Base-by-base conservation (phyloP, 768 basidiomycete genomes). In the Crucibulum laeve region DNA sequence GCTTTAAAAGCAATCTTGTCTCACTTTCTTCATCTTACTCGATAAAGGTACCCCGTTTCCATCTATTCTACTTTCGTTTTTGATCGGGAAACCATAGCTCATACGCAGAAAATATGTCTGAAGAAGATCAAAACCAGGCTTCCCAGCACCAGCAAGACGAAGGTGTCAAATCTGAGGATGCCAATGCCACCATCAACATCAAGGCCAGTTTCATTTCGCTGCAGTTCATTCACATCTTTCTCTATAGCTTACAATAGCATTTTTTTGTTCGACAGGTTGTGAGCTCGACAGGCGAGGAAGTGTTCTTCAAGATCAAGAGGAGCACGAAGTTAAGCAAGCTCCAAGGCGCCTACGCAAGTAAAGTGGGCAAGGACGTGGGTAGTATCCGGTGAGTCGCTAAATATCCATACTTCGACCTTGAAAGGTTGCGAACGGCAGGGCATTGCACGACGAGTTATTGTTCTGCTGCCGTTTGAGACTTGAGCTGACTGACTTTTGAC, bases 251-350 rank as follows among this genome's bases (percentile, higher is more conserved):
- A 21, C 33, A 37, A 38, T 46, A 39, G 42, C 43, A 21, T 38
- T 53, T 45, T 34, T 44, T 26, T 21, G 25, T 38, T 8, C 38
- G 21, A 22, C 52, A 91, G 89, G 89, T 91, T 38, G 77, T 84
- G 35, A 82, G 78, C 52, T 74, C 85, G 26, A 61, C 68, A 10
- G 90, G 89, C 45, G 89, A 93, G 25, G 91, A 94, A 61, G 89
- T 95, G 21, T 95, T 87, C 68, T 96, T 96, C 78, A 95, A 96
- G 77, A 94, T 96, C 69, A 96, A 94, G 70, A 80, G 86, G 58
- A 87, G 77, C 64, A 94, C 92, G 34, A 92, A 87, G 71, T 67
- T 96, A 53, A 87, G 82, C 74, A 96, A 95, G 71, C 78, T 95
- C 19, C 89, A 92, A 61, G 87, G 81, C 48, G 92, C 92, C 34